Evolutionary conservation across 108 stramenopile genomes (phyloP), one percentile per base, ranked within the genome.

Genomic region (Fistulifera solaris): DNA sequence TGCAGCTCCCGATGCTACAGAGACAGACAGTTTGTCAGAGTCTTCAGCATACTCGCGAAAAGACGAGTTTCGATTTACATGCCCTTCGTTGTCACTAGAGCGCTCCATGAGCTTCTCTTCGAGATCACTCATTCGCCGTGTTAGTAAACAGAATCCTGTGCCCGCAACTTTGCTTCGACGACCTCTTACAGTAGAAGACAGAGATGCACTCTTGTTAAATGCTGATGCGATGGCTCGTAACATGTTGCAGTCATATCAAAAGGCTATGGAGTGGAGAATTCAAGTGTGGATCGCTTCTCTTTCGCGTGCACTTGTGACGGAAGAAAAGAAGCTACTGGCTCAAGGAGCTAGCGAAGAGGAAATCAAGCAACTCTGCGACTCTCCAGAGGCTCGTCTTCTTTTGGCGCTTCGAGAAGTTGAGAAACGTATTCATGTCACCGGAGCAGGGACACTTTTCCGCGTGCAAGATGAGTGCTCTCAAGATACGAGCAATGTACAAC

Each of bases 151-250:
- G 44, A 17, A 45, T 35, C 66, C 65, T 26, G 41, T 58, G 38
- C 83, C 83, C 1, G 71, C 81, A 10, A 48, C 52, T 8, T 65
- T 85, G 26, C 67, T 89, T 15, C 70, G 75, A 7, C 74, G 87
- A 17, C 45, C 68, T 39, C 71, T 83, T 8, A 70, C 71, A 27
- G 73, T 81, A 7, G 68, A 83, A 40, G 81, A 85, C 58, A 70
- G 71, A 22, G 81, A 89, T 26, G 79, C 77, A 15, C 59, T 85
- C 23, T 68, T 75, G 18, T 59, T 78, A 12, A 73, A 79, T 26
- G 68, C 76, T 23, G 83, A 85, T 35, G 71, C 76, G 35, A 82
- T 90, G 84, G 83, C 78, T 1, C 60, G 65, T 17, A 90, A 90
- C 55, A 61, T 87, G 7, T 67, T 84, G 25, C 72, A 80, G 60